phyloP scores from a whole-genome alignment of 1,284 basidiomycete genomes.

The Cryptococcus sp. region DNA sequence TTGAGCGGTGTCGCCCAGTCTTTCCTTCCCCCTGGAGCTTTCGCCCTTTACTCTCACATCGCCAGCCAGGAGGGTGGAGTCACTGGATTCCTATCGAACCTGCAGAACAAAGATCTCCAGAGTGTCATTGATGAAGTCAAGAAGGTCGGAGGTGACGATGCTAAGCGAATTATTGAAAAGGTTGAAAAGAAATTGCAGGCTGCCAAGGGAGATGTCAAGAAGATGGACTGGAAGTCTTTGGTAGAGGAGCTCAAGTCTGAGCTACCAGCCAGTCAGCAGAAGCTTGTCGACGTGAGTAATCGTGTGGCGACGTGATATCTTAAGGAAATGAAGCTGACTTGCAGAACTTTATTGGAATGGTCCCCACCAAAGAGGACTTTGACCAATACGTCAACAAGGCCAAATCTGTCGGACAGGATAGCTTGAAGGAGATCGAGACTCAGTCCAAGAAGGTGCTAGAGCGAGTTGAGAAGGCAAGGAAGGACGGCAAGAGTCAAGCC shows the following conservation, averaged over 20 bases:
- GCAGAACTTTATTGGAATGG: conserved; percentile 34
- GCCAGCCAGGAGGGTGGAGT: conserved; percentile 30
- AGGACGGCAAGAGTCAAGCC: conserved; percentile 35
- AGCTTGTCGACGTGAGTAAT: conserved; percentile 36
- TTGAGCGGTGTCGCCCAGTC: conserved; percentile 26
- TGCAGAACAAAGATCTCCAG: conserved; percentile 40
- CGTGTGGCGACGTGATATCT: no score
- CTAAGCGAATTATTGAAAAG: conserved; percentile 38
- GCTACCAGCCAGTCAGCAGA: conserved; percentile 34
- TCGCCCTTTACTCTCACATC: conserved; percentile 30
- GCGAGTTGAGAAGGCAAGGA: conserved; percentile 39
- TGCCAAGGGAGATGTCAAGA: conserved; percentile 35
- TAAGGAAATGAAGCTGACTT: not conserved
- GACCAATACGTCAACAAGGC: conserved; percentile 34
- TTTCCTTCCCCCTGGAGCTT: conserved; percentile 30
- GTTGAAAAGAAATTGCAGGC: conserved; percentile 41
- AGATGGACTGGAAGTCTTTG: conserved; percentile 44
- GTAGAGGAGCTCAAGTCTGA: conserved; percentile 36
- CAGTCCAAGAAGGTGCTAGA: conserved; percentile 39
- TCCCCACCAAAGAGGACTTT: conserved; percentile 37
- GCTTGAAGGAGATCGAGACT: conserved; percentile 32
- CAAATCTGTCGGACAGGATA: conserved; percentile 32
- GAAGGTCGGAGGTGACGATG: conserved; percentile 42
- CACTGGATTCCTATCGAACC: conserved; percentile 34
- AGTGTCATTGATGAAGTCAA: conserved; percentile 41